Percentiles rank a stretch among this genome's conserved stretches.
phyloP scores from a whole-genome alignment of 23 red algal genomes.

The Chondrus crispus region DNA sequence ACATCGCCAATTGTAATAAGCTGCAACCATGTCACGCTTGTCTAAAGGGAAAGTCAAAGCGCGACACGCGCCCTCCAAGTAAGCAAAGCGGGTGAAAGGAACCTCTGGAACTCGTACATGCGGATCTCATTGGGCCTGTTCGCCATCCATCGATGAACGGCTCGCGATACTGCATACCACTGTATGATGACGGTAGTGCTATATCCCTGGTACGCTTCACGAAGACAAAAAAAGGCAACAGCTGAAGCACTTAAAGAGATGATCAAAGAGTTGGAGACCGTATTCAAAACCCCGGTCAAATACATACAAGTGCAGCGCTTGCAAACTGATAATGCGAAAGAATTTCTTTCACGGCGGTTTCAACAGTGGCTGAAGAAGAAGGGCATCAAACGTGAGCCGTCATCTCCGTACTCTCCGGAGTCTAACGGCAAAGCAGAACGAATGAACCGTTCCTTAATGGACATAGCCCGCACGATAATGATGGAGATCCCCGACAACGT shows the following conservation, averaged over 20 bases:
- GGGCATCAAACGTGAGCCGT: background rate
- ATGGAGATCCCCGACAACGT: background rate
- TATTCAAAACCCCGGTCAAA: background rate
- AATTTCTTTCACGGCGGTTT: background rate
- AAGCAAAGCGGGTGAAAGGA: background rate
- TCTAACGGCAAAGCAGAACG: slow-evolving; percentile 18
- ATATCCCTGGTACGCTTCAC: background rate
- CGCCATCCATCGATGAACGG: background rate
- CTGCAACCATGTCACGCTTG: background rate
- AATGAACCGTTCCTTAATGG: background rate
- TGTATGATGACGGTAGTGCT: background rate
- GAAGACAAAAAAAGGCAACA: background rate
- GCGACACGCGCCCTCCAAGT: background rate
- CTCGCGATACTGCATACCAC: background rate
- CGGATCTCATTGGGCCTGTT: background rate
- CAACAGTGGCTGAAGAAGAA: slow-evolving; percentile 8
- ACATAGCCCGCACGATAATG: background rate
- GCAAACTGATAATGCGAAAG: background rate
- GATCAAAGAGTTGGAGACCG: background rate
- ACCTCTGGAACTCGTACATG: background rate
- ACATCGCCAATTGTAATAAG: background rate
- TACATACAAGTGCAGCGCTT: background rate
- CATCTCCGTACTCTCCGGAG: slow-evolving; percentile 25
- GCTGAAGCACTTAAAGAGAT: background rate
- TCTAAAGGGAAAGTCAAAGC: background rate